phyloP scores from a whole-genome alignment of 73 alveolate genomes.

The Effrenium voratum region DNA sequence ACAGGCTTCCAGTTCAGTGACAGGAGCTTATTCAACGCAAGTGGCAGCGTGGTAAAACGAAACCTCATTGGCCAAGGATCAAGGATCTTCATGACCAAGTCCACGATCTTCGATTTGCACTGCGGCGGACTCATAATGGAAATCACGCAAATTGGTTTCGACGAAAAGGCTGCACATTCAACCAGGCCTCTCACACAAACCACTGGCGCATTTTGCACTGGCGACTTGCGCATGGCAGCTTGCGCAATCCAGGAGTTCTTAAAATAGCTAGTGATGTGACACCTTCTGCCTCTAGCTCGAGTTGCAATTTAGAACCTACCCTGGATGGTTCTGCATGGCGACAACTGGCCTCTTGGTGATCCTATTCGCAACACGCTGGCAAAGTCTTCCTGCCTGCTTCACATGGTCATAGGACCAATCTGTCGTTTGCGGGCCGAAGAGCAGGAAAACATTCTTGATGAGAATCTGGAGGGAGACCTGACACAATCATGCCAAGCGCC shows the following conservation, averaged over 20 bases:
- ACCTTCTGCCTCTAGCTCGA: no score
- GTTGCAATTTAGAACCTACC: no score
- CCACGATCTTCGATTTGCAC: constrained; percentile 89
- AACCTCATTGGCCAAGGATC: background rate
- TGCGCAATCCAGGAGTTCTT: background rate
- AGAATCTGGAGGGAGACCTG: constrained; percentile 54
- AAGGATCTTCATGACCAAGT: constrained; percentile 63
- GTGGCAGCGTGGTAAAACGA: background rate
- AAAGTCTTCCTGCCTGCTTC: background rate
- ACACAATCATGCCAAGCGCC: background rate
- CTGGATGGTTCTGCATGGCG: no score
- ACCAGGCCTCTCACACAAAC: no score
- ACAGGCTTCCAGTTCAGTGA: background rate
- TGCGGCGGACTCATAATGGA: background rate
- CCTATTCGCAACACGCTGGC: background rate
- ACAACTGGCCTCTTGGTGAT: no score
- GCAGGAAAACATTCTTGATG: constrained; percentile 65
- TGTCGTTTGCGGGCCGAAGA: constrained; percentile 84
- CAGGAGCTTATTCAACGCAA: background rate
- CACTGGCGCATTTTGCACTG: no score
- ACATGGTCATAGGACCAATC: constrained; percentile 80
- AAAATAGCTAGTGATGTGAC: no score
- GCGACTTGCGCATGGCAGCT: background rate
- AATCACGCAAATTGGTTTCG: no score
- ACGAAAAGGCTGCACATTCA: no score